A percentile compares a stretch with the other conserved stretches of the same genome.
Evolutionary conservation across 192 early-diverging fungal species (phyloP).

Genomic region (Backusella circina): DNA sequence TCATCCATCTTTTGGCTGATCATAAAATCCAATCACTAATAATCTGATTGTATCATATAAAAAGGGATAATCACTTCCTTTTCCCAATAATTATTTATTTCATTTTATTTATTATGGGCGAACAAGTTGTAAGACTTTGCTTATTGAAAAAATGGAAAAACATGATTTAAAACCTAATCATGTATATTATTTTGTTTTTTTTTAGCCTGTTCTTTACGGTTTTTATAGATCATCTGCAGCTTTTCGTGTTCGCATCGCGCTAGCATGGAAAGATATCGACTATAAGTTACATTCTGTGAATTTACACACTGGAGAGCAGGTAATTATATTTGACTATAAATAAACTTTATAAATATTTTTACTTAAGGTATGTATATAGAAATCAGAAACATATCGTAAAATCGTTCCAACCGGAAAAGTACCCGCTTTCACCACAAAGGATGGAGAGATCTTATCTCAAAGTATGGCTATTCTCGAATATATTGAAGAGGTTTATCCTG

Average conservation of each 20-base stretch:
- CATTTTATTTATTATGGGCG: neutral
- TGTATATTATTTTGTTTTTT: neutral
- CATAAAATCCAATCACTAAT: neutral
- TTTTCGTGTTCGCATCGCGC: constrained; percentile 71
- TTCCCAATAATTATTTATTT: neutral
- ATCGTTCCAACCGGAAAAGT: constrained; percentile 69
- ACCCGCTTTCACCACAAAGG: constrained; percentile 59
- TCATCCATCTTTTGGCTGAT: neutral
- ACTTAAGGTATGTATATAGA: constrained; percentile 26
- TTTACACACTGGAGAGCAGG: constrained; percentile 78
- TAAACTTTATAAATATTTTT: neutral
- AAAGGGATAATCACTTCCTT: neutral
- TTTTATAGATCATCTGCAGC: constrained; percentile 78
- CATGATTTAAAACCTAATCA: neutral
- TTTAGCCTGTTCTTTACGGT: constrained; percentile 52
- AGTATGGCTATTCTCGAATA: constrained; percentile 86
- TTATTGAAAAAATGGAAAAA: neutral
- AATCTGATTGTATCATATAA: neutral
- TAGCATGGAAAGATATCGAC: constrained; percentile 74
- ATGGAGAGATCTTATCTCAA: constrained; percentile 57
- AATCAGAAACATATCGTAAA: constrained; percentile 47
- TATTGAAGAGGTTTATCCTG: constrained; percentile 75
- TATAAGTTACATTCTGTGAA: constrained; percentile 66
- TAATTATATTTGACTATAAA: constrained; percentile 6
- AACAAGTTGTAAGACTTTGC: neutral